Evolutionary conservation across 352 stramenopile genomes (phyloP).

Genomic region (Phytophthora uliginosa): DNA sequence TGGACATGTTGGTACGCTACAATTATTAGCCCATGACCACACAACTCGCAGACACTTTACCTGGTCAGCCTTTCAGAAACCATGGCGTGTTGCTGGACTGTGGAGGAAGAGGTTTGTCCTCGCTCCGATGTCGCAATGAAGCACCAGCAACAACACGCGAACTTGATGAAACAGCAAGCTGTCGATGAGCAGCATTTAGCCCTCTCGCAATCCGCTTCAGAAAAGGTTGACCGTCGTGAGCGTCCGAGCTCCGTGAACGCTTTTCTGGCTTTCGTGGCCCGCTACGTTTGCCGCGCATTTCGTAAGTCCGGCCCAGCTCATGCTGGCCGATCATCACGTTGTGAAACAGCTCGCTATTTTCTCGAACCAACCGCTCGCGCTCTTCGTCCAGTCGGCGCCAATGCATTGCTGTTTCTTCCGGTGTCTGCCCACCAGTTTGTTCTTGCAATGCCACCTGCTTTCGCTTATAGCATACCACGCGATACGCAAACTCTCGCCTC

Average conservation of each 20-base stretch:
- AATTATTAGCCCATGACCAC: not conserved
- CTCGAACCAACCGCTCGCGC: slow-evolving; percentile 8
- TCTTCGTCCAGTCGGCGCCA: slow-evolving; percentile 19
- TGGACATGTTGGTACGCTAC: not conserved
- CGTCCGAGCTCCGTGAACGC: not conserved
- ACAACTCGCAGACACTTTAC: not conserved
- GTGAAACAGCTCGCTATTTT: slow-evolving; percentile 28
- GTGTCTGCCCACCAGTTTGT: slow-evolving; percentile 8
- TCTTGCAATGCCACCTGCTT: slow-evolving; percentile 16
- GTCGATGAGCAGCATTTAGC: not conserved
- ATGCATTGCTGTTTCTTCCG: slow-evolving; percentile 1
- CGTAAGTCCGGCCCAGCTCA: not conserved
- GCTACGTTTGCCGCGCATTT: not conserved
- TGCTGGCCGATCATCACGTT: slow-evolving; percentile 25
- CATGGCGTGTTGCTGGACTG: slow-evolving; percentile 13
- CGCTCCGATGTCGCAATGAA: slow-evolving; percentile 4
- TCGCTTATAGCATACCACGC: slow-evolving; percentile 27
- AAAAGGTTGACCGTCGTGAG: not conserved
- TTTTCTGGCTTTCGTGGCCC: not conserved
- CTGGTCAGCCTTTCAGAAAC: slow-evolving; percentile 23
- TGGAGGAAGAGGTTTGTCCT: not conserved
- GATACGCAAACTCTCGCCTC: slow-evolving; percentile 18
- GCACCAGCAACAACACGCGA: slow-evolving; percentile 29
- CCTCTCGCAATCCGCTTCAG: not conserved
- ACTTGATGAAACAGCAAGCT: not conserved